Percentiles rank a stretch among this genome's conserved stretches.
These are phyloP conservation scores for Cordia subcordata DNA, from an alignment of 257 asterid species.

Conservation along the genomic window DNA sequence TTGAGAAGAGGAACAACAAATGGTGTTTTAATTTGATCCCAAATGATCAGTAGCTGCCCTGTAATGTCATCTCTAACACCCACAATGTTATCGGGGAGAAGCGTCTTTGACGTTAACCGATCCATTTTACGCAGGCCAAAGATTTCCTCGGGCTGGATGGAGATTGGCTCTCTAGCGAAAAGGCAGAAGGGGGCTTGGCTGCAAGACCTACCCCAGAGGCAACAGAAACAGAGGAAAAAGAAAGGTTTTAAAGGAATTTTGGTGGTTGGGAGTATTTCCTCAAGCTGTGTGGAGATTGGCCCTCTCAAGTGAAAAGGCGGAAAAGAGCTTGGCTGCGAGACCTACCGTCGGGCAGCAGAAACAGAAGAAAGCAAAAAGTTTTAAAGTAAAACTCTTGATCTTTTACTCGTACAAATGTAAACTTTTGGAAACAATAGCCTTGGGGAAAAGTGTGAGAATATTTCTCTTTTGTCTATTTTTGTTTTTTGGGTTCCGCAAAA, in stretches of 20 bases:
- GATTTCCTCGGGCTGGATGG: background rate
- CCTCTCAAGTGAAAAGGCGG: background rate
- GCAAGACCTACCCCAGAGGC: slow-evolving; percentile 28
- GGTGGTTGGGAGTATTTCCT: background rate
- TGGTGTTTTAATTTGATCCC: slow-evolving; percentile 83
- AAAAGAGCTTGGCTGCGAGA: too few relatives aligned
- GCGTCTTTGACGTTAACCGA: slow-evolving; percentile 23
- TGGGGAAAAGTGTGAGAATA: slow-evolving; percentile 41
- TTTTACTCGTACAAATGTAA: slow-evolving; percentile 16
- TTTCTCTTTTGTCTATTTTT: slow-evolving; percentile 18
- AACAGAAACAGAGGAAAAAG: slow-evolving; percentile 2
- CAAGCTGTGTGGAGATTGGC: too few relatives aligned
- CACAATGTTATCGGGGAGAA: slow-evolving; percentile 39
- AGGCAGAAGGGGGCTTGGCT: background rate
- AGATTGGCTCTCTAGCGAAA: too few relatives aligned
- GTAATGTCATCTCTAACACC: slow-evolving; percentile 46
- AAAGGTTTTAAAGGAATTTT: background rate
- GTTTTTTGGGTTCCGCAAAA: slow-evolving; percentile 53
- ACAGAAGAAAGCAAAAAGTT: slow-evolving; percentile 28
- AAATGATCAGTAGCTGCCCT: slow-evolving; percentile 42
- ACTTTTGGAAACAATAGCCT: slow-evolving; percentile 5
- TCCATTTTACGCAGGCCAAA: slow-evolving; percentile 40
- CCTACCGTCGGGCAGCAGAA: slow-evolving; percentile 18
- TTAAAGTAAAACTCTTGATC: slow-evolving; percentile 15
- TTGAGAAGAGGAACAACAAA: slow-evolving; percentile 70